Conservation (phyloP, 306 rosid genomes). For the Fagus crenata region DNA sequence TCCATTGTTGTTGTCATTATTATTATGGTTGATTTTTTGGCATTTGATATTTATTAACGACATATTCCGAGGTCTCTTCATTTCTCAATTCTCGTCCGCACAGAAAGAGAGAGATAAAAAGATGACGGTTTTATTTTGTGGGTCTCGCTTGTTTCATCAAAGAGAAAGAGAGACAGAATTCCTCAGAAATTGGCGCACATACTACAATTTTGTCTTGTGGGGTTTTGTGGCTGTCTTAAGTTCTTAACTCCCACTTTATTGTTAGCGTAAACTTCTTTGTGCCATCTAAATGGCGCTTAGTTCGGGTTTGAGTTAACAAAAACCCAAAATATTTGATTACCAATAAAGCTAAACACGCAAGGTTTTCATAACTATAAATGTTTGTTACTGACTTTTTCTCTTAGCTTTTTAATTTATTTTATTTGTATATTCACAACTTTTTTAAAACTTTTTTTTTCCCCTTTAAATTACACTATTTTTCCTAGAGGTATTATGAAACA, state of each 20-base stretch:
- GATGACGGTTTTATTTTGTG: constrained; percentile 1
- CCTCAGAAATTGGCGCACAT: background rate
- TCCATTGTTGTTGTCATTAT: too few species aligned
- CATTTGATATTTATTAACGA: constrained; percentile 33
- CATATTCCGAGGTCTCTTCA: constrained; percentile 49
- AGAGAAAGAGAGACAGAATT: background rate
- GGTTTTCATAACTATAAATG: too few species aligned
- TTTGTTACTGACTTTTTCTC: too few species aligned
- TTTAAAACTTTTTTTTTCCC: too few species aligned
- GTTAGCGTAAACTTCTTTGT: constrained; percentile 23
- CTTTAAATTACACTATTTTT: too few species aligned
- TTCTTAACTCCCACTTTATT: background rate
- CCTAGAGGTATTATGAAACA: too few species aligned
- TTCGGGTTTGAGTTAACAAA: too few species aligned
- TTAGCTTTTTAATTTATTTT: too few species aligned
- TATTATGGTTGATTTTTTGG: background rate
- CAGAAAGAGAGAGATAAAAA: background rate
- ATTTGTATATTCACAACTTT: too few species aligned
- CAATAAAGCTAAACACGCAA: too few species aligned
- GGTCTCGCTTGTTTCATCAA: constrained; percentile 3
- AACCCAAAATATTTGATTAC: too few species aligned
- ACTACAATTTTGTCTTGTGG: background rate
- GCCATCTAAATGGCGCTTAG: background rate
- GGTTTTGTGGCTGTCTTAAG: constrained; percentile 17
- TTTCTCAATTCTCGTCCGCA: constrained; percentile 33